Base-by-base conservation (phyloP, 768 basidiomycete species). In the Aureoboletus auriporus region DNA sequence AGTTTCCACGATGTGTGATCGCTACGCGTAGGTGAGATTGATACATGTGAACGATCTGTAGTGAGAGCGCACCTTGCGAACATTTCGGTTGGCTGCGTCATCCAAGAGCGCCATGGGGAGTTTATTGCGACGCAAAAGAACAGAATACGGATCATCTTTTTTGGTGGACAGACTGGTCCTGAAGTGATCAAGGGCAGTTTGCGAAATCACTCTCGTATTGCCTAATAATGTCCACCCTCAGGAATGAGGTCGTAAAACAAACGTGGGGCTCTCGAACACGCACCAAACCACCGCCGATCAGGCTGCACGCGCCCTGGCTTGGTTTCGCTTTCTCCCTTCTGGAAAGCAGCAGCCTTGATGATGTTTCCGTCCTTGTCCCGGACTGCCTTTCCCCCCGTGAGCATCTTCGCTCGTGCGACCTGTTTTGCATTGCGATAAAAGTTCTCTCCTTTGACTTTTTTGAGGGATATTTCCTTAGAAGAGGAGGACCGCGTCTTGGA, bases 131-230 rank as follows among this genome's bases (percentile, higher is more conserved):
- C 86, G 85, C 42, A 99, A 68, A 30, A 99, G 78, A 10, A 99
- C 95, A 8, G 93, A 93, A 64, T 98, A 99, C 1, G 96, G 96
- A 61, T 98, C 94, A 69, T 90, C 79, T 59, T 92, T 91, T 67
- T 84, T 91, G 11, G 78, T 74, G 20, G 80, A 76, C 39, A 99
- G 78, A 60, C 89, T 92, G 12, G 89, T 92, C 44, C 95, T 76
- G 73, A 99, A 99, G 68, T 97, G 96, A 62, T 96, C 93, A 59
- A 99, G 73, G 12, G 95, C 94, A 23, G 83, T 88, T 65, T 99
- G 95, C 17, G 92, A 93, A 63, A 99, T 97, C 31, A 97, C 95
- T 63, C 96, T 76, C n/a, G 96, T 98, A 69, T 98, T 98, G 37
- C 95, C 93, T 94, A 56, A 27, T 39, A 34, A 26, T 47, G 39